phyloP scores from a whole-genome alignment of 768 basidiomycete species.

The Suillus luteus region DNA sequence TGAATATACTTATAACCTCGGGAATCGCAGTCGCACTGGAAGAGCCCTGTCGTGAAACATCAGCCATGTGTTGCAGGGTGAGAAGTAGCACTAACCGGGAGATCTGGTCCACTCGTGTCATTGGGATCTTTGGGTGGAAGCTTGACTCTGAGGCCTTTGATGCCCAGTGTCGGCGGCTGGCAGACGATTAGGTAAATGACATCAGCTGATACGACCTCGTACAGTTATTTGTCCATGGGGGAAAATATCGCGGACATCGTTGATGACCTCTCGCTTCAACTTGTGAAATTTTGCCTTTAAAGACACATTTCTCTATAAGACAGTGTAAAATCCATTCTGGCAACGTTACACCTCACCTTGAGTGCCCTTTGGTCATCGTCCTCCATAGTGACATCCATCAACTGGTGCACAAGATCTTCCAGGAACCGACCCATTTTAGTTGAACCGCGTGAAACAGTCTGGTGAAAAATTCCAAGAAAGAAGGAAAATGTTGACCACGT shows the following conservation, averaged over 20 bases:
- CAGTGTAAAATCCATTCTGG: too few species aligned
- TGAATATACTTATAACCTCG: slow-evolving; percentile 28
- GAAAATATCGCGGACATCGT: slow-evolving; percentile 29
- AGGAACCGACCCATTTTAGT: slow-evolving; percentile 31
- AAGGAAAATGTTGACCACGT: background rate
- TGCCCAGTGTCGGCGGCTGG: background rate
- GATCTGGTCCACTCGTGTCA: background rate
- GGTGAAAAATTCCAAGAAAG: background rate
- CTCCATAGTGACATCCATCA: slow-evolving; percentile 24
- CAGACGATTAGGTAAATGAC: background rate
- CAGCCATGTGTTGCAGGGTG: background rate
- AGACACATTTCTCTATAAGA: background rate
- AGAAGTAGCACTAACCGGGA: background rate
- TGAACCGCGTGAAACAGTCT: background rate
- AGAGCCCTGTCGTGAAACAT: slow-evolving; percentile 16
- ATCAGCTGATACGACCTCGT: background rate
- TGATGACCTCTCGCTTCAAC: slow-evolving; percentile 30
- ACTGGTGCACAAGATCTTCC: slow-evolving; percentile 29
- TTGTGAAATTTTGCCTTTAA: slow-evolving; percentile 32
- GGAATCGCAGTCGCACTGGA: slow-evolving; percentile 18
- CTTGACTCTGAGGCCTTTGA: slow-evolving; percentile 4
- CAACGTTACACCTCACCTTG: slow-evolving; percentile 20
- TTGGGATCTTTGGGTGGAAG: slow-evolving; percentile 9
- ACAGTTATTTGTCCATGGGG: slow-evolving; percentile 34
- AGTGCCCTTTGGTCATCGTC: slow-evolving; percentile 27